phyloP scores from a whole-genome alignment of 179 eudicot species.

The Silene coronaria region DNA sequence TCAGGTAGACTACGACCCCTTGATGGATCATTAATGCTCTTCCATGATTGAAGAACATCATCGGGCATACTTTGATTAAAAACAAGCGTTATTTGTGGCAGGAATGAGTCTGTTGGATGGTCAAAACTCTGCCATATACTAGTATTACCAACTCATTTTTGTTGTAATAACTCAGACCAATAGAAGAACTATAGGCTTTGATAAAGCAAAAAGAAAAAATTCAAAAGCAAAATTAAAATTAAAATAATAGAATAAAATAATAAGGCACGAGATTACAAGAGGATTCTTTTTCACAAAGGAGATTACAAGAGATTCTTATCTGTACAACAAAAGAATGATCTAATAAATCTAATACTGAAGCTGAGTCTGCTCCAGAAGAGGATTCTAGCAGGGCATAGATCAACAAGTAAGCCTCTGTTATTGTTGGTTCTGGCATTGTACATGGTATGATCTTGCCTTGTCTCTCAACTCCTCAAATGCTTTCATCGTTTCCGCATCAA shows the following conservation, averaged over 20 bases:
- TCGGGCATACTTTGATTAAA: neutral
- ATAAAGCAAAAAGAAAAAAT: too few relatives aligned
- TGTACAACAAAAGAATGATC: constrained; percentile 31
- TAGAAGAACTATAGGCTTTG: too few relatives aligned
- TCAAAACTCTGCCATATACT: constrained; percentile 27
- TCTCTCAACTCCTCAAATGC: constrained; percentile 45
- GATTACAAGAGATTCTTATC: constrained; percentile 8
- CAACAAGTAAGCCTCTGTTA: constrained; percentile 26
- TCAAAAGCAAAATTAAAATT: too few relatives aligned
- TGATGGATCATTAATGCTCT: constrained; percentile 32
- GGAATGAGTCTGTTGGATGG: constrained; percentile 19
- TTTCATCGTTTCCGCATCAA: constrained; percentile 43
- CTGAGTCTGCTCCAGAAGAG: constrained; percentile 25
- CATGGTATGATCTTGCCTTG: constrained; percentile 31
- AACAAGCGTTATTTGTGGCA: constrained; percentile 1
- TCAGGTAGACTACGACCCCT: constrained; percentile 22
- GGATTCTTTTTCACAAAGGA: neutral
- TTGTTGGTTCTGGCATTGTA: constrained; percentile 27
- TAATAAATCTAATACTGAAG: constrained; percentile 20
- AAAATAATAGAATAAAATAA: too few relatives aligned
- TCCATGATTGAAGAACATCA: constrained; percentile 29
- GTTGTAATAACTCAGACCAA: too few relatives aligned
- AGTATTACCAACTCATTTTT: neutral
- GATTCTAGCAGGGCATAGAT: constrained; percentile 26
- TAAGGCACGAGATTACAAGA: too few relatives aligned